A percentile compares a stretch with the other conserved stretches of the same genome.
These are phyloP conservation scores for Arthrinium phaeospermum DNA, from an alignment of 2,329 filamentous ascomycete species.

Conservation along the genomic window DNA sequence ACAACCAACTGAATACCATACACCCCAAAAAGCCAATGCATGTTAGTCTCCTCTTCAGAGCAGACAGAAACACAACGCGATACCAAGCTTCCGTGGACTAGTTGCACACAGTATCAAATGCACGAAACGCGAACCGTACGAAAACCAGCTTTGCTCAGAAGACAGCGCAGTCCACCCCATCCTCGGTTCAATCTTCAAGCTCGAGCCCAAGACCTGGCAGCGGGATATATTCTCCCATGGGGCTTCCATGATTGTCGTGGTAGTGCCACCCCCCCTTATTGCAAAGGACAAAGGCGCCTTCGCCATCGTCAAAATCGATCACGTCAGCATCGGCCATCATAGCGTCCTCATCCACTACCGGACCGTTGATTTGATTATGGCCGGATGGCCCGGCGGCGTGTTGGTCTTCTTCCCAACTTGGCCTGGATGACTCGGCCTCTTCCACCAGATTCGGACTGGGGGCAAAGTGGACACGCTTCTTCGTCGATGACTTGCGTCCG, in stretches of 20 bases:
- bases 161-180: not conserved
- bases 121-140: not conserved
- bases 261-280: conserved; percentile 10
- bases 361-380: not conserved
- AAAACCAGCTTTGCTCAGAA: not conserved
- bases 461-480: not conserved
- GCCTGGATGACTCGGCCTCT: not conserved
- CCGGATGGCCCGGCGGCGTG: not conserved
- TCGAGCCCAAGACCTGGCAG: not conserved
- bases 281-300: not conserved
- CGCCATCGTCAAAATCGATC: not conserved
- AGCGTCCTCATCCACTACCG: not conserved
- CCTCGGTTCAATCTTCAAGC: not conserved
- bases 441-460: not conserved
- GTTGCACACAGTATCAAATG: not conserved
- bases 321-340: not conserved
- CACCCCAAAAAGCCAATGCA: not conserved
- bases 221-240: not conserved
- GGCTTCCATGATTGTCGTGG: not conserved
- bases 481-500: not conserved
- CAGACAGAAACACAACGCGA: not conserved
- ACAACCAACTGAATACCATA: not conserved
- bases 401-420: not conserved
- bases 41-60: not conserved
- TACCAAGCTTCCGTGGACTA: not conserved